These are phyloP conservation scores for Allium cepa DNA, from an alignment of 106 monocot species.

Conservation along the genomic window DNA sequence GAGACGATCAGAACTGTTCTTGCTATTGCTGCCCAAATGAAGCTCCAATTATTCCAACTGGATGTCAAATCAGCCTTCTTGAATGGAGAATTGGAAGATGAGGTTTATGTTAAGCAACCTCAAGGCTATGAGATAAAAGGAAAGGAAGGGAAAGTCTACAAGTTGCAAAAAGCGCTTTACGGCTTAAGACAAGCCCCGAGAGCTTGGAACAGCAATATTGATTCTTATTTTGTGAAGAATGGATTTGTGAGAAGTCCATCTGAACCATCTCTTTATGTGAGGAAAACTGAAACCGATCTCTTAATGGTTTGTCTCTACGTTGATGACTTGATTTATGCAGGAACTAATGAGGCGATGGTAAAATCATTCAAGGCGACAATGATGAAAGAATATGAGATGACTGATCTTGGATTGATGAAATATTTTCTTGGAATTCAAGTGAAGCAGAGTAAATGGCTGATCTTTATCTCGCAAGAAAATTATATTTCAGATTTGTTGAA, in stretches of 20 bases:
- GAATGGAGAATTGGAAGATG: constrained; percentile 5
- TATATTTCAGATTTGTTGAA: background rate
- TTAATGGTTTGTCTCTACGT: constrained; percentile 14
- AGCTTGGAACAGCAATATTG: constrained; percentile 4
- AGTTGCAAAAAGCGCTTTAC: background rate
- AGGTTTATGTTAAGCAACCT: background rate
- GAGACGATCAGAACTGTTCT: too few relatives aligned
- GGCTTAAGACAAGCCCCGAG: background rate
- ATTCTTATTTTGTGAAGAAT: background rate
- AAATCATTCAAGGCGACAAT: background rate
- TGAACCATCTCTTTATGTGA: background rate
- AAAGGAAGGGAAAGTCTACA: constrained; percentile 2
- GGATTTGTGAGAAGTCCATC: background rate
- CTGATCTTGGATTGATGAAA: background rate
- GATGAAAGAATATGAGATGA: constrained; percentile 6
- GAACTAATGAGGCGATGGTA: background rate
- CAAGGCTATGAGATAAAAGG: background rate
- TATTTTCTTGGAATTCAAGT: constrained; percentile 8
- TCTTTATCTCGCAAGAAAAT: background rate
- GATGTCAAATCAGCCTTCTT: constrained; percentile 2
- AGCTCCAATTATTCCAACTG: background rate
- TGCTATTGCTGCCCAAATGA: background rate
- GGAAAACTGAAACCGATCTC: background rate
- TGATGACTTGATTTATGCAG: constrained; percentile 12
- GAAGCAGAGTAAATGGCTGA: background rate